phyloP scores from a whole-genome alignment of 192 early-diverging fungal genomes.

The Allomyces javanicus region DNA sequence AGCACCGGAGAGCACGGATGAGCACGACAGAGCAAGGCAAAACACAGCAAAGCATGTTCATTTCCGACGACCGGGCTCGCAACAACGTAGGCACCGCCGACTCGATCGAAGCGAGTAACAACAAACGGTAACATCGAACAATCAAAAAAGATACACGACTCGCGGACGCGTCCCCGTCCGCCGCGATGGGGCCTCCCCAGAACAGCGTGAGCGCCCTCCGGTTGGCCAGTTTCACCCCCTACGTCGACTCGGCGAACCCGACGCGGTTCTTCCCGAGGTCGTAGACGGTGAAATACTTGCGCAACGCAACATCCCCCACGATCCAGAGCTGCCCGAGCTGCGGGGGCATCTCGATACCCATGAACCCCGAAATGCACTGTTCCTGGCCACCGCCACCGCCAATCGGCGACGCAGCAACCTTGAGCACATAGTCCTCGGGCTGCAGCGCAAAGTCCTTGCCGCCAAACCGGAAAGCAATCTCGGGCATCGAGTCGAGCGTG shows the following conservation, averaged over 20 bases:
- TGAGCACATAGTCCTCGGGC: conserved; percentile 43
- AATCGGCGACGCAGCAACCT: conserved; percentile 13
- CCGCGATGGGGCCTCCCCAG: too few relatives aligned
- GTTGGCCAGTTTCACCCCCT: background rate
- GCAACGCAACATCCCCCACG: conserved; percentile 62
- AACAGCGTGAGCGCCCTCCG: too few relatives aligned
- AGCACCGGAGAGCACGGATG: too few relatives aligned
- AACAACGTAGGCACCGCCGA: too few relatives aligned
- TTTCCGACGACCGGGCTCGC: too few relatives aligned
- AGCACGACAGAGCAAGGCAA: too few relatives aligned
- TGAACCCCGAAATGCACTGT: conserved; percentile 62
- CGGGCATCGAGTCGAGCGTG: conserved; percentile 42
- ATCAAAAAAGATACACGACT: too few relatives aligned
- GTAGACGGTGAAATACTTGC: conserved; percentile 59
- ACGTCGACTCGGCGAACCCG: conserved; percentile 32
- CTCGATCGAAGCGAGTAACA: too few relatives aligned
- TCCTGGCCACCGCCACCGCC: conserved; percentile 14
- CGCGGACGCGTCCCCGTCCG: too few relatives aligned
- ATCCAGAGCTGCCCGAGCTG: conserved; percentile 65
- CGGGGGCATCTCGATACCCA: conserved; percentile 78
- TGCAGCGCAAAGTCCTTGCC: conserved; percentile 40
- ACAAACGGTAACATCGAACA: too few relatives aligned
- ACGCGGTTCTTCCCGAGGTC: conserved; percentile 52
- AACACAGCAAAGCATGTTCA: too few relatives aligned
- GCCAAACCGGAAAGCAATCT: conserved; percentile 56